Percentiles rank a stretch among this genome's conserved stretches.
Conservation (phyloP, 1,139 yeast genomes). For the Yamadazyma friedrichii region DNA sequence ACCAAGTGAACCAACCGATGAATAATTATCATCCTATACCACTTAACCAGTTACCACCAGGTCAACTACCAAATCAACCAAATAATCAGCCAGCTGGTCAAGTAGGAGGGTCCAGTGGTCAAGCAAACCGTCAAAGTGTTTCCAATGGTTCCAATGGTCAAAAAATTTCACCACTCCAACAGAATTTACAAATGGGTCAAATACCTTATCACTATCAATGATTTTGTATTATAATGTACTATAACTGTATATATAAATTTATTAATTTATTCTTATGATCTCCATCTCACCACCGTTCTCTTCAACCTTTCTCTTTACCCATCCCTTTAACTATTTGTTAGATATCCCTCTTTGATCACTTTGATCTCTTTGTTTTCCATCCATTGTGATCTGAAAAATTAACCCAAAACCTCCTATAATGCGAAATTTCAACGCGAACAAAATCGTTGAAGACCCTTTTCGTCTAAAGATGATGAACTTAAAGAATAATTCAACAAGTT, state of each 20-base stretch:
- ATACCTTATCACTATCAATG: slow-evolving; percentile 8
- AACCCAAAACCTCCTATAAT: no score
- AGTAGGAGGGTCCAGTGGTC: no score
- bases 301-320: no score
- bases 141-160: neutral
- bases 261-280: neutral
- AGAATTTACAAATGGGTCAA: slow-evolving; percentile 8
- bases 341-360: no score
- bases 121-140: no score
- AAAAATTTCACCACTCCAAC: slow-evolving; percentile 7
- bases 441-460: slow-evolving; percentile 5
- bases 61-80: slow-evolving; percentile 8
- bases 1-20: slow-evolving; percentile 2
- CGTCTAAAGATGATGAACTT: slow-evolving; percentile 22
- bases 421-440: slow-evolving; percentile 5
- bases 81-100: slow-evolving; percentile 4
- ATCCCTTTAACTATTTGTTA: no score
- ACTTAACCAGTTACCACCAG: slow-evolving; percentile 10
- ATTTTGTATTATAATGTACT: slow-evolving; percentile 4
- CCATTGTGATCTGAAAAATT: no score
- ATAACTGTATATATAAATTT: neutral
- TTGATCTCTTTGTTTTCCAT: no score
- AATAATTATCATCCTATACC: slow-evolving; percentile 4
- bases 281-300: neutral
- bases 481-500: slow-evolving; percentile 24